Conservation (phyloP, 495 filamentous ascomycete species). For the Penicillium paxilli region DNA sequence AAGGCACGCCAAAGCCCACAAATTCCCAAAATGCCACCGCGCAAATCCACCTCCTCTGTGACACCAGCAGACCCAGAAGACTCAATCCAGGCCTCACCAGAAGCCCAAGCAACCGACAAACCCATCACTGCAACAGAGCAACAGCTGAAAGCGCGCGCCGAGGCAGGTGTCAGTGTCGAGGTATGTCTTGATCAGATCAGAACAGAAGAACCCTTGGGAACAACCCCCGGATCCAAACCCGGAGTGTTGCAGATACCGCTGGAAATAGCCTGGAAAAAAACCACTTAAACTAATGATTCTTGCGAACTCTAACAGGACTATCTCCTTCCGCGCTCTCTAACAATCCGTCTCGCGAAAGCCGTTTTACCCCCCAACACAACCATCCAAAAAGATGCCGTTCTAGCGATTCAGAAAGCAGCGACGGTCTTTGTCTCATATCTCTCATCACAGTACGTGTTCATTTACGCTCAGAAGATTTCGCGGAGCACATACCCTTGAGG, state of each 20-base stretch:
- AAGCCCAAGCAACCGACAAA: constrained; percentile 22
- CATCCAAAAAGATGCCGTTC: constrained; percentile 88
- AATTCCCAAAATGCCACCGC: constrained; percentile 29
- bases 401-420: constrained; percentile 89
- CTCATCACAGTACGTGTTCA: constrained; percentile 66
- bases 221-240: too few relatives aligned
- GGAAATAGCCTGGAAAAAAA: too few relatives aligned
- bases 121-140: constrained; percentile 46
- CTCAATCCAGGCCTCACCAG: constrained; percentile 13
- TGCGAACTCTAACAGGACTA: constrained; percentile 66
- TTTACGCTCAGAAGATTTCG: not conserved
- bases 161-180: constrained; percentile 44
- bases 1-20: not conserved
- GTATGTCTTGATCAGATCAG: too few relatives aligned
- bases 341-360: constrained; percentile 88
- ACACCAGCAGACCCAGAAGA: constrained; percentile 30
- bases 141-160: constrained; percentile 45
- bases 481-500: not conserved
- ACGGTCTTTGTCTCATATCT: constrained; percentile 94
- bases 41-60: constrained; percentile 38
- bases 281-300: not conserved
- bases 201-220: too few relatives aligned
- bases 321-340: constrained; percentile 88
- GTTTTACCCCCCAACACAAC: constrained; percentile 96
- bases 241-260: too few relatives aligned